Percentiles rank a stretch among this genome's conserved stretches.
phyloP scores from a whole-genome alignment of 2,329 filamentous ascomycete species.

The Xylaria sp. region DNA sequence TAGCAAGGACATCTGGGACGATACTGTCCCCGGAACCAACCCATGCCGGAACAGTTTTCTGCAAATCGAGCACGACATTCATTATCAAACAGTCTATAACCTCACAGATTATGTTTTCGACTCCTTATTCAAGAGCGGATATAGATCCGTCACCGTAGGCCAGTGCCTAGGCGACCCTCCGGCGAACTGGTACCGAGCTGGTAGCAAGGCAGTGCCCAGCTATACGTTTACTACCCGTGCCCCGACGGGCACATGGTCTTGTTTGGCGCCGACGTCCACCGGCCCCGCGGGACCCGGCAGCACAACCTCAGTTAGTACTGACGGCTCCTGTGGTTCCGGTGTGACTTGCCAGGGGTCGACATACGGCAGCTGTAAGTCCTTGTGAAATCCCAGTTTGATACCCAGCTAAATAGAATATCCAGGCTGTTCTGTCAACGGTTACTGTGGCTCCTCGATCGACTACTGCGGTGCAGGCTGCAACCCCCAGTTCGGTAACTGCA shows the following conservation, averaged over 20 bases:
- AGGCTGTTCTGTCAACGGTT: slow-evolving; percentile 47
- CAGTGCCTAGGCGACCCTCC: slow-evolving; percentile 64
- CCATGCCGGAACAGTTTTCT: slow-evolving; percentile 48
- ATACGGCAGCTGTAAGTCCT: slow-evolving; percentile 47
- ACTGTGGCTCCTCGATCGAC: slow-evolving; percentile 47
- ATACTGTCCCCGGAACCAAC: slow-evolving; percentile 47
- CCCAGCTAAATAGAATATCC: slow-evolving; percentile 31
- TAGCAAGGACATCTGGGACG: slow-evolving; percentile 54
- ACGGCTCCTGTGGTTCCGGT: slow-evolving; percentile 44
- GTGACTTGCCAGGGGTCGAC: slow-evolving; percentile 46
- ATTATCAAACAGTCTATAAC: slow-evolving; percentile 59
- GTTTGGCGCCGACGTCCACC: slow-evolving; percentile 37
- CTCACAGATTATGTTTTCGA: slow-evolving; percentile 58
- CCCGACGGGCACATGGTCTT: slow-evolving; percentile 48
- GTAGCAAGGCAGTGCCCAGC: slow-evolving; percentile 43
- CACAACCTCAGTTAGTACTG: slow-evolving; percentile 43
- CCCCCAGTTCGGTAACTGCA: slow-evolving; percentile 42
- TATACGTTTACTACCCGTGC: slow-evolving; percentile 45
- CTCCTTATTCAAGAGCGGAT: slow-evolving; percentile 56
- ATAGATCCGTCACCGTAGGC: slow-evolving; percentile 63
- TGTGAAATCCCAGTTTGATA: slow-evolving; percentile 12
- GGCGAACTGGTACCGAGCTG: slow-evolving; percentile 64
- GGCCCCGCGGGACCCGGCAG: slow-evolving; percentile 38
- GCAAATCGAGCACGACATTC: slow-evolving; percentile 60
- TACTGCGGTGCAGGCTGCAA: slow-evolving; percentile 47